Base-by-base conservation (phyloP, 2,329 filamentous ascomycete genomes). In the Ampelomyces quisqualis region DNA sequence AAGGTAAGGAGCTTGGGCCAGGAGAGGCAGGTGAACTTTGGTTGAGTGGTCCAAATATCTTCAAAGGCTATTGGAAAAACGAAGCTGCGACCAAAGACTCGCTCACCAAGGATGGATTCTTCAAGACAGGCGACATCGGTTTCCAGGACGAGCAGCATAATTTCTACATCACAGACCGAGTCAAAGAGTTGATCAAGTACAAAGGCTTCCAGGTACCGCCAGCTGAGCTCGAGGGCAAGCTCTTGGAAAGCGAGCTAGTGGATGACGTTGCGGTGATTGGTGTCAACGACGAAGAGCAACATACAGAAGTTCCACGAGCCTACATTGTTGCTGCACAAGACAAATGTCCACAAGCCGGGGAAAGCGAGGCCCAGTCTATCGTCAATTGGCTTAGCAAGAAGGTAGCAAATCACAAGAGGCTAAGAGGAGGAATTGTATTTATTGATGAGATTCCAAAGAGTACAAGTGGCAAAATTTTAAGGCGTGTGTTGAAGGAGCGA, bases 11-110 rank as follows among this genome's bases (percentile, higher is more conserved):
- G 55, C 75, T 90, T 74, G 0, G 70, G 70, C 1, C 54, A n/a
- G 86, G 78, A 38, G 67, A 84, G 69, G 71, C 63, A 8, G 78
- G 78, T 29, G 73, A 78, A 37, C 68, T 74, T 2, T 86, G 87
- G 74, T 73, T 91, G 29, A 81, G 81, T 34, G 89, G 89, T 0
- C 88, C 88, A 2, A 91, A 93, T 51, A 72, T 91, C 15, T 90
- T 90, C 70, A 74, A 78, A 51, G 88, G 86, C 0, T 94, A 91
- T 64, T 77, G 84, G 60, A 87, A 88, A 55, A 85, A 86, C 43
- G 77, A 80, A 0, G 77, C 84, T 40, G 80, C 84, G 1, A 88
- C 87, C 2, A 72, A 71, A 2, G 81, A 86, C 24, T 81, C 85
- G 0, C 81, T 91, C 43, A 85, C 85, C 1, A 49, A 71, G 0